Evolutionary conservation across 768 basidiomycete genomes (phyloP).

Genomic region (Russula emetica): DNA sequence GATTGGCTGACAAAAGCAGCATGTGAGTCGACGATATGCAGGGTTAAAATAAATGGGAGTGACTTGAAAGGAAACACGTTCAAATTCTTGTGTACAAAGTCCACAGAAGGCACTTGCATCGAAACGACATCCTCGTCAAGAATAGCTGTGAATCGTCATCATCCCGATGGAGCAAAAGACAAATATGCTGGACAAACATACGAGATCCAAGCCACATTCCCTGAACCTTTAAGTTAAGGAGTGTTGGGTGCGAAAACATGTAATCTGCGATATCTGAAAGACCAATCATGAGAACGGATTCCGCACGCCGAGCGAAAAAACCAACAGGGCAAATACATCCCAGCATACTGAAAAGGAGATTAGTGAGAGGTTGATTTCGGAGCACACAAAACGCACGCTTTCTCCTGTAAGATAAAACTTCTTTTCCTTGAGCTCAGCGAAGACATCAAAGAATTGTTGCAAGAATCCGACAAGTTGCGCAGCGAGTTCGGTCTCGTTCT

Average conservation of each 20-base stretch:
- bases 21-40: background rate
- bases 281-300: background rate
- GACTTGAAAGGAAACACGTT: constrained; percentile 24
- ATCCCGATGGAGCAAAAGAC: background rate
- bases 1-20: constrained; percentile 20
- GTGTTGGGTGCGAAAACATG: constrained; percentile 16
- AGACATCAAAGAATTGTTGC: constrained; percentile 24
- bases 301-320: background rate
- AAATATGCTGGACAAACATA: background rate
- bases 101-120: background rate
- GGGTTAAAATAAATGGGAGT: background rate
- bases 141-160: background rate
- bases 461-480: constrained; percentile 24
- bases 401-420: constrained; percentile 27
- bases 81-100: constrained; percentile 17
- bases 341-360: constrained; percentile 18
- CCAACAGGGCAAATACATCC: constrained; percentile 23
- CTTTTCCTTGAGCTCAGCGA: constrained; percentile 25
- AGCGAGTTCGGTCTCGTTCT: constrained; percentile 26
- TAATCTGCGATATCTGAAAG: constrained; percentile 25
- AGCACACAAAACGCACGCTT: constrained; percentile 16
- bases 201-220: constrained; percentile 26
- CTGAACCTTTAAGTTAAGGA: constrained; percentile 15
- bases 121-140: background rate
- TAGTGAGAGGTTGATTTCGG: background rate